Base-by-base conservation (phyloP, 2,329 filamentous ascomycete species). In the Tolypocladium capitatum region DNA sequence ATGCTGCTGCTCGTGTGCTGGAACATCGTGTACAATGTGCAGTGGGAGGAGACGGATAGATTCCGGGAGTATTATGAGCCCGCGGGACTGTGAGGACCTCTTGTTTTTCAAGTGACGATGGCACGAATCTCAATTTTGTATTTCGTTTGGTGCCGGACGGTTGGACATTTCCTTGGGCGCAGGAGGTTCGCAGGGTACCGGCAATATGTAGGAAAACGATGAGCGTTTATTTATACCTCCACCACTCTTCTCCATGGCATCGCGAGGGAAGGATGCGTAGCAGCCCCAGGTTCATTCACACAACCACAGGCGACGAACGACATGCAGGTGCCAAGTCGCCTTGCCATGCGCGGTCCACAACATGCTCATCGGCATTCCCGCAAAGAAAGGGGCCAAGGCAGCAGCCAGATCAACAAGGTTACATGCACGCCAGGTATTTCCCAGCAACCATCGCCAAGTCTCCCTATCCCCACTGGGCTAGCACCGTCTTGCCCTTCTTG, bases 1-100 rank as follows among this genome's bases (percentile, higher is more conserved):
- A 80, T 76, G 55, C 64, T 96, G 56, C 62, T 96, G 50, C 81
- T 94, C 60, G 74, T 75, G 46, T 94, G 87, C 60, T 91, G 89
- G 69, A 77, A 80, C 56, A 78, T 90, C 18, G 75, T 94, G 21
- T 75, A 78, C 52, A 76, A 82, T 45, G 70, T 86, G 51, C 73
- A 71, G 2, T 75, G 89, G 67, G 72, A 83, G 49, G 68, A 69
- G 1, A 72, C 77, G 53, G 78, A 82, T 57, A 72, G 83, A 3
- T 91, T 92, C 56, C 75, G 70, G 59, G 81, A 83, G 52, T 92
- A 90, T 58, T 91, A 84, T 57, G 65, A 67, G 53, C 74, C 74
- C 1, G 66, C 69, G 1, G 64, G 62, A 9, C 52, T 68, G 28
- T 65, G 48, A 55, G 21, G 18, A n/a, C 20, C 20, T 16, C 35